Conservation (phyloP, 257 asterid genomes). For the Plectranthus barbatus region DNA sequence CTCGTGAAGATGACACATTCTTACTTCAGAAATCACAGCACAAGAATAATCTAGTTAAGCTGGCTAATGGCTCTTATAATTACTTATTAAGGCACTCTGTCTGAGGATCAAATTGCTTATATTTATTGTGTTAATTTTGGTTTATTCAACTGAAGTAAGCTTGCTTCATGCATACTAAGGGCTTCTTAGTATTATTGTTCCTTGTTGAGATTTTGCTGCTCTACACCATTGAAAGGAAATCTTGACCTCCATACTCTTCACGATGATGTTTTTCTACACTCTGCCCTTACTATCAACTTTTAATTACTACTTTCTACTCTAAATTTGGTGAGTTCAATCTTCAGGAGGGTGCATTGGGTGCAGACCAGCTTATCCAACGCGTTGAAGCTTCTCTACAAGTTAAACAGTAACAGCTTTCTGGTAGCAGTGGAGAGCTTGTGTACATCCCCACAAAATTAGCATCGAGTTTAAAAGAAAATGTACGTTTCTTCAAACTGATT, state of each 20-base stretch:
- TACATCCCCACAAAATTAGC: neutral
- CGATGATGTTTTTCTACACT: neutral
- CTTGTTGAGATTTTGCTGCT: neutral
- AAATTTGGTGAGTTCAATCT: neutral
- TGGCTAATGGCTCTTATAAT: neutral
- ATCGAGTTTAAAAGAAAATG: neutral
- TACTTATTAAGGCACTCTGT: neutral
- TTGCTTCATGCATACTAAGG: neutral
- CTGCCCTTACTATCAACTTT: neutral
- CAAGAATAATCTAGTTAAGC: neutral
- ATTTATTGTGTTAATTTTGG: neutral
- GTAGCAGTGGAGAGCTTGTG: constrained; percentile 1
- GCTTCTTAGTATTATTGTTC: neutral
- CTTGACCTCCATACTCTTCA: neutral
- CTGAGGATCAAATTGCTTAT: neutral
- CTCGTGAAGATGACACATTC: neutral
- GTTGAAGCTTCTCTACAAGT: constrained; percentile 50
- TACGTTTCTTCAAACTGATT: neutral
- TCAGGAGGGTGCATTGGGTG: constrained; percentile 73
- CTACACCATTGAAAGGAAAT: neutral
- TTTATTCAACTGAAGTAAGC: neutral
- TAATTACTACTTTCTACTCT: neutral
- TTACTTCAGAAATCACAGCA: neutral
- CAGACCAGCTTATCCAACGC: constrained; percentile 48
- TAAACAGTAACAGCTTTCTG: constrained; percentile 2